Conservation (phyloP, 441 rosid genomes). For the Manihot esculenta region DNA sequence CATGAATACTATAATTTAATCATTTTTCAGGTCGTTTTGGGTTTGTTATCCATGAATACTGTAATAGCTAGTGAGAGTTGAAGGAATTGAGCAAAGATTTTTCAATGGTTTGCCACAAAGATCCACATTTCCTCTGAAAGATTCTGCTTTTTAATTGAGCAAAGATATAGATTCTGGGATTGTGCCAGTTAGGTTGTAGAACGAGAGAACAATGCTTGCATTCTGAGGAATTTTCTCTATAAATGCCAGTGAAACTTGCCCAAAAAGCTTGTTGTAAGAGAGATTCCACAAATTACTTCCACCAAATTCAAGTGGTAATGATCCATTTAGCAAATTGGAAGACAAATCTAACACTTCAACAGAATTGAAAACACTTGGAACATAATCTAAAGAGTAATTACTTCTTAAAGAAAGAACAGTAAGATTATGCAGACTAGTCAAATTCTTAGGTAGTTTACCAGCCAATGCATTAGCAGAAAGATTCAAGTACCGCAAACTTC, state of each 20-base stretch:
- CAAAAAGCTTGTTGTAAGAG: constrained; percentile 66
- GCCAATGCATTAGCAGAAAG: constrained; percentile 71
- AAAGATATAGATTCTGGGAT: constrained; percentile 53
- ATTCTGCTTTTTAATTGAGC: constrained; percentile 53
- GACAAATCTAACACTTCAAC: constrained; percentile 65
- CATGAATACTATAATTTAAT: too few species aligned
- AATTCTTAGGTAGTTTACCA: constrained; percentile 54
- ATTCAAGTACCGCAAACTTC: constrained; percentile 59
- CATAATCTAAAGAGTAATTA: constrained; percentile 57
- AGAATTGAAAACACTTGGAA: constrained; percentile 53
- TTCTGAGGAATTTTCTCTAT: constrained; percentile 42
- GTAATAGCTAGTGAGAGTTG: constrained; percentile 92
- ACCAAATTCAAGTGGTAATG: constrained; percentile 54
- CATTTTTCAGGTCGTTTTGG: constrained; percentile 47
- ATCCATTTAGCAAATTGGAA: constrained; percentile 64
- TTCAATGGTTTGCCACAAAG: constrained; percentile 79
- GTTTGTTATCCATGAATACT: constrained; percentile 51
- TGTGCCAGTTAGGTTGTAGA: constrained; percentile 78
- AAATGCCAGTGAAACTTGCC: constrained; percentile 53
- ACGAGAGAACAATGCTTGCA: constrained; percentile 64
- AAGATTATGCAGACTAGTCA: constrained; percentile 48
- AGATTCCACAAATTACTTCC: constrained; percentile 58
- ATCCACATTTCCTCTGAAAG: constrained; percentile 55
- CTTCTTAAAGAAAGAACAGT: constrained; percentile 57
- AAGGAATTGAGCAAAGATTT: constrained; percentile 64